Base-by-base conservation (phyloP, 805 yeast species). In the Lachancea mirantina region DNA sequence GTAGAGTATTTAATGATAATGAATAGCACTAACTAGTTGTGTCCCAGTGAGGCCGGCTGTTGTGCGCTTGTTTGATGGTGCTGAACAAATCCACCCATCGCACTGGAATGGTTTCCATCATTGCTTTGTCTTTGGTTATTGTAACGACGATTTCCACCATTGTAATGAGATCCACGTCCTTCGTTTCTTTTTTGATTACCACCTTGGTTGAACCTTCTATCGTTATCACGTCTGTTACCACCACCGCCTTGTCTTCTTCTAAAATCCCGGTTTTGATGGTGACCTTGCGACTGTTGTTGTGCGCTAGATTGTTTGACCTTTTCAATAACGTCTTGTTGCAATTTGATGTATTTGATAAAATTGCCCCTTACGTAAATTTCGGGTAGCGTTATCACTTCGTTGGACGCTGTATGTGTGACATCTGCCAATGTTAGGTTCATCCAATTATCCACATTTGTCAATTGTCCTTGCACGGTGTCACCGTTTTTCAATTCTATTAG, bases 401-500 rank as follows among this genome's bases (percentile, higher is more conserved):
- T 23, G 83, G 89, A 44, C 68, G 65, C 62, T 49, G 32, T 37
- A 38, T 50, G 50, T 14, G 77, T 72, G 10, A 80, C 96, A 42
- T 87, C 78, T 20, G 68, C 68, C 34, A 92, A 67, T 2, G 95
- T 83, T 43, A 92, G 67, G 57, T 92, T 92, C 99, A 92, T 92
- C 87, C 94, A 84, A 23, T 84, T 78, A 57, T 92, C 99, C 47
- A 95, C 85, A 51, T 84, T 82, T 35, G 76, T 74, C 39, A 92
- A 66, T 36, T 72, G 73, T 31, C 99, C 99, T 50, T 80, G 81
- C 30, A 88, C 67, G 7, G 89, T 78, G 50, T 84, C 96, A 20
- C 97, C 96, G 36, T 81, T 78, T 58, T 92, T 92, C 52, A 92
- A 72, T 57, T 89, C 98, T 30, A 92, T 84, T 50, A 81, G 70